These are phyloP conservation scores for Yueomyces sinensis DNA, from an alignment of 805 yeast genomes.

Conservation along the genomic window DNA sequence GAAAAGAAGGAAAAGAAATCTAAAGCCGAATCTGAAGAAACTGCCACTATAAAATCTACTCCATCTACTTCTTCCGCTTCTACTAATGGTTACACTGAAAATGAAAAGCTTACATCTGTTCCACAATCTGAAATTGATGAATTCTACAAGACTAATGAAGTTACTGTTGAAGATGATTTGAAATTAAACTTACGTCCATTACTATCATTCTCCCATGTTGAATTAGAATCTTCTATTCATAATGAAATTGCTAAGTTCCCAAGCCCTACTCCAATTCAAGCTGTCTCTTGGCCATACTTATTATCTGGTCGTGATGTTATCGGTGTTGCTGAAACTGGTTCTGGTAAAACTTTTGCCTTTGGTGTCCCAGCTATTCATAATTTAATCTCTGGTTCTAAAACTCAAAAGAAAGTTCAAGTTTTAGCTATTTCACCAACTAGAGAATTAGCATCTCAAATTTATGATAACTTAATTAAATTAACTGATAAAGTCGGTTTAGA, in stretches of 20 bases:
- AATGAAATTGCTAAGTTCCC: slow-evolving; percentile 59
- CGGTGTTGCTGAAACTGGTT: slow-evolving; percentile 98
- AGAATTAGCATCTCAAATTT: slow-evolving; percentile 90
- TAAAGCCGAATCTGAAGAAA: slow-evolving; percentile 22
- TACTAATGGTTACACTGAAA: slow-evolving; percentile 30
- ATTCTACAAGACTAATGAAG: slow-evolving; percentile 61
- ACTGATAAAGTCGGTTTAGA: slow-evolving; percentile 48
- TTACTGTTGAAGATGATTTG: slow-evolving; percentile 59
- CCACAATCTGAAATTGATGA: slow-evolving; percentile 45
- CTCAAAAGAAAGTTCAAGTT: slow-evolving; percentile 48
- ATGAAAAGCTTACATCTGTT: slow-evolving; percentile 26
- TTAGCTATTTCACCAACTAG: slow-evolving; percentile 92
- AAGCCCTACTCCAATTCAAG: slow-evolving; percentile 91
- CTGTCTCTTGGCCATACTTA: slow-evolving; percentile 88
- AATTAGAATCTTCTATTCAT: slow-evolving; percentile 42
- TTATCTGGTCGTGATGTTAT: slow-evolving; percentile 70
- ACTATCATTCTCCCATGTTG: slow-evolving; percentile 50
- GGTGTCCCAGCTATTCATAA: slow-evolving; percentile 93
- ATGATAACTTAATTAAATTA: slow-evolving; percentile 60
- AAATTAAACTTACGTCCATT: slow-evolving; percentile 49
- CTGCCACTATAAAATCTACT: slow-evolving; percentile 6
- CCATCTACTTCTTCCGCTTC: slow-evolving; percentile 2
- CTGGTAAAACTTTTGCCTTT: slow-evolving; percentile 95
- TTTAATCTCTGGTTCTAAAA: slow-evolving; percentile 26
- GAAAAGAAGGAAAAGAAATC: slow-evolving; percentile 20